These are phyloP conservation scores for Nepenthes alata DNA, from an alignment of 179 eudicot genomes.

Conservation along the genomic window DNA sequence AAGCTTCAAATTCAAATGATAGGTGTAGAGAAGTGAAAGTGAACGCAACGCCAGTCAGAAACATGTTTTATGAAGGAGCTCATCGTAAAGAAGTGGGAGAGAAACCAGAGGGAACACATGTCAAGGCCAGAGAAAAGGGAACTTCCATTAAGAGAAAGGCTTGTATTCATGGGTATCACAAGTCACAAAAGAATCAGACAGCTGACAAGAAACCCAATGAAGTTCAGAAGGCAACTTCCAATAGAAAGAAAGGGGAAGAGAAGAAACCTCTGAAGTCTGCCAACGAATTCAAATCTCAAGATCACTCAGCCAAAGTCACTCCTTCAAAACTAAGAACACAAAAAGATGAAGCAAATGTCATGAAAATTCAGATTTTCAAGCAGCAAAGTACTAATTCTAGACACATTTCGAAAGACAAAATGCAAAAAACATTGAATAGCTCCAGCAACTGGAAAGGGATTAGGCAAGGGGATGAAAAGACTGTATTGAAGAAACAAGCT, in stretches of 20 bases:
- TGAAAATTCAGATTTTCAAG: conserved; percentile 10
- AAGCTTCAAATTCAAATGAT: conserved; percentile 14
- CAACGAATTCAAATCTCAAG: conserved; percentile 14
- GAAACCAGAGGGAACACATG: conserved; percentile 10
- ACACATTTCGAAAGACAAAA: conserved; percentile 10
- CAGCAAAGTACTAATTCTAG: conserved; percentile 11
- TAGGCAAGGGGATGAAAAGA: conserved; percentile 12
- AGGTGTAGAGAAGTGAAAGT: conserved; percentile 14
- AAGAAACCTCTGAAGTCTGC: conserved; percentile 18
- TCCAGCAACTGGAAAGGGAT: conserved; percentile 18
- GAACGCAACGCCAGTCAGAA: conserved; percentile 7
- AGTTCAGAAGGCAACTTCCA: conserved; percentile 17
- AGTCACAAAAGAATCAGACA: conserved; percentile 23
- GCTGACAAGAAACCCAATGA: conserved; percentile 21
- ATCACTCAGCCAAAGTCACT: conserved; percentile 17
- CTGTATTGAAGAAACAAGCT: conserved; percentile 9
- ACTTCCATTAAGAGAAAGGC: conserved; percentile 21
- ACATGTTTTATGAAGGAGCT: conserved; percentile 8
- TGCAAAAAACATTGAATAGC: conserved; percentile 8
- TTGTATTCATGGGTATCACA: conserved; percentile 14
- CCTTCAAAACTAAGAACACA: conserved; percentile 13
- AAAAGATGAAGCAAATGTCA: conserved; percentile 12
- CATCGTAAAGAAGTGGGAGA: conserved; percentile 9
- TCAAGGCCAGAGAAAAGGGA: conserved; percentile 10
- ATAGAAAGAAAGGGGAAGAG: conserved; percentile 24